Evolutionary conservation across 225 moss, liverwort and hornwort species (phyloP).

Genomic region (Asterella californica): DNA sequence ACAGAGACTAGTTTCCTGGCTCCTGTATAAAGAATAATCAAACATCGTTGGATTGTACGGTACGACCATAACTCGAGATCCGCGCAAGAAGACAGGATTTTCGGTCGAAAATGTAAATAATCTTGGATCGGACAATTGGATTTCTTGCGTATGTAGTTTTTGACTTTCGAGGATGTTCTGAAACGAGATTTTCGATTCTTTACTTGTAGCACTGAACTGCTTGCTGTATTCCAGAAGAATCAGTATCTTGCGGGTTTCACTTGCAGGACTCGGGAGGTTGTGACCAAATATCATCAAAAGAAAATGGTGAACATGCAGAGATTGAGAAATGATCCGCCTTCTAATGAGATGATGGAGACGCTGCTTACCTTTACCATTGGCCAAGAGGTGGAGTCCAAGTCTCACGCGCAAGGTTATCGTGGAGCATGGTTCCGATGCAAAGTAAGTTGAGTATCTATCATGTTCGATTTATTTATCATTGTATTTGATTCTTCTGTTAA

Average conservation of each 20-base stretch:
- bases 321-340: slow-evolving; percentile 1
- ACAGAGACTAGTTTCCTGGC: too few species aligned
- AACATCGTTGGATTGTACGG: too few species aligned
- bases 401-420: slow-evolving; percentile 38
- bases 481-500: not conserved
- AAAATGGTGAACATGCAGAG: slow-evolving; percentile 13
- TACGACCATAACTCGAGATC: too few species aligned
- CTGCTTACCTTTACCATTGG: slow-evolving; percentile 25
- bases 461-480: not conserved
- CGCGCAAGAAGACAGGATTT: too few species aligned
- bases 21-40: too few species aligned
- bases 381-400: slow-evolving; percentile 42
- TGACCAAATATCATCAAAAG: not conserved
- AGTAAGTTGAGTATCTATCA: slow-evolving; percentile 16
- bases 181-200: too few species aligned
- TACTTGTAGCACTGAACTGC: too few species aligned
- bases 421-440: slow-evolving; percentile 47
- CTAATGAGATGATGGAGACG: slow-evolving; percentile 22
- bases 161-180: too few species aligned
- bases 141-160: too few species aligned
- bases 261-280: not conserved
- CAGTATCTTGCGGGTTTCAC: not conserved
- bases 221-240: not conserved
- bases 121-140: too few species aligned
- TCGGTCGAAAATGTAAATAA: too few species aligned